A percentile compares a stretch with the other conserved stretches of the same genome.
Conservation (phyloP, 1,284 basidiomycete genomes). For the Ceratobasidium sp. region DNA sequence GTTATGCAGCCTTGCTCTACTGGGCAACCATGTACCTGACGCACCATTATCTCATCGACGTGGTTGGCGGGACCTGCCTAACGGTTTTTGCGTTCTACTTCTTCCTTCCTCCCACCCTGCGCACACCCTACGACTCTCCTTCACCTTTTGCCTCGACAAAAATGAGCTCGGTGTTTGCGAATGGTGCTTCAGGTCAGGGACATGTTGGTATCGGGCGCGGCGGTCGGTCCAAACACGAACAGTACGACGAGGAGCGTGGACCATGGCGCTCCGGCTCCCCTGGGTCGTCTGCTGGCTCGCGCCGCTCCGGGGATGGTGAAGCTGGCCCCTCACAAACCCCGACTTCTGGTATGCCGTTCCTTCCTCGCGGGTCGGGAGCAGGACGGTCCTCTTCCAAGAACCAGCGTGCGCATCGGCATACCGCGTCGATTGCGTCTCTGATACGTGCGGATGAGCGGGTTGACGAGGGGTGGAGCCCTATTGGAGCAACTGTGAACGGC, state of each 20-base stretch:
- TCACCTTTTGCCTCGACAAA: constrained; percentile 55
- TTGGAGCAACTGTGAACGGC: constrained; percentile 43
- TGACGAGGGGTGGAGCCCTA: constrained; percentile 78
- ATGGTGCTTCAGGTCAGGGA: constrained; percentile 53
- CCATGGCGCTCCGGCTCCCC: constrained; percentile 57
- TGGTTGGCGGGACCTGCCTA: constrained; percentile 93
- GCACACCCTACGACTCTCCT: constrained; percentile 69
- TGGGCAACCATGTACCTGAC: constrained; percentile 99
- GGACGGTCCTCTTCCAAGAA: constrained; percentile 56
- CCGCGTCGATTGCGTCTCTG: constrained; percentile 82
- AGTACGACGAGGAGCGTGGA: constrained; percentile 73
- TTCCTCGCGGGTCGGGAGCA: constrained; percentile 55
- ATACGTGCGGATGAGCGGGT: constrained; percentile 79
- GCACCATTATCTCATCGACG: constrained; percentile 97
- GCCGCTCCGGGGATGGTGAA: constrained; percentile 62
- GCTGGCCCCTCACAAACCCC: constrained; percentile 75
- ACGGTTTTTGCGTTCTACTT: constrained; percentile 90
- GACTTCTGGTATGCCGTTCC: constrained; percentile 56
- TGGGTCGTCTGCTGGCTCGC: constrained; percentile 63
- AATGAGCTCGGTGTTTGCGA: constrained; percentile 44
- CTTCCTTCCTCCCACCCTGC: constrained; percentile 84
- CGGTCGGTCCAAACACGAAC: constrained; percentile 73
- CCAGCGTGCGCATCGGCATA: constrained; percentile 70
- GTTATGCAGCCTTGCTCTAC: constrained; percentile 89
- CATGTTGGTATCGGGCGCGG: constrained; percentile 52